A percentile compares a stretch with the other conserved stretches of the same genome.
phyloP scores from a whole-genome alignment of 805 yeast genomes.

The Priceomyces castillae region DNA sequence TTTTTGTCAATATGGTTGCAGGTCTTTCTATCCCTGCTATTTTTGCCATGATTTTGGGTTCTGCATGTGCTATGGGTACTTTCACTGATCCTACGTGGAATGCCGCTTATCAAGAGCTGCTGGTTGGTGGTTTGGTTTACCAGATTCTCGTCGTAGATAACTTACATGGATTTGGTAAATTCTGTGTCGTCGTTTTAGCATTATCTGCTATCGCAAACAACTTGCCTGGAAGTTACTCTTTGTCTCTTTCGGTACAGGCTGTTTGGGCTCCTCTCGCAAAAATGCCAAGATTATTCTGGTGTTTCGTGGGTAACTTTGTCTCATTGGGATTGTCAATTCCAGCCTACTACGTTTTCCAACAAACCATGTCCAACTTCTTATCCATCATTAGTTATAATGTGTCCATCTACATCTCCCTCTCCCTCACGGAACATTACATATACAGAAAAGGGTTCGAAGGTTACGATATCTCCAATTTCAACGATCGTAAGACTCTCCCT shows the following conservation, averaged over 20 bases:
- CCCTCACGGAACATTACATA: constrained; percentile 28
- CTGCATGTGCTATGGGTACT: constrained; percentile 31
- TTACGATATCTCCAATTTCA: constrained; percentile 25
- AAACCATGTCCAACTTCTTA: constrained; percentile 30
- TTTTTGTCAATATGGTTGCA: constrained; percentile 23
- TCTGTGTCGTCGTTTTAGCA: constrained; percentile 30
- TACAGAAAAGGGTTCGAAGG: constrained; percentile 25
- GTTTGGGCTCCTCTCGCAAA: constrained; percentile 29
- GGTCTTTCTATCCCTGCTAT: constrained; percentile 65
- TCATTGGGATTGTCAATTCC: constrained; percentile 34
- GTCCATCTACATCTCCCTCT: constrained; percentile 31
- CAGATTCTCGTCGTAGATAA: constrained; percentile 25
- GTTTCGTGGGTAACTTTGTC: constrained; percentile 28
- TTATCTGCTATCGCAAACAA: constrained; percentile 31
- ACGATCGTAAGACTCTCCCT: constrained; percentile 22
- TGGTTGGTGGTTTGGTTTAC: constrained; percentile 41
- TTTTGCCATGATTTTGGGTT: constrained; percentile 62
- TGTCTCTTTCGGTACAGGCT: constrained; percentile 29
- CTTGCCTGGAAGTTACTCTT: constrained; percentile 33
- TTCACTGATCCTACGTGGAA: constrained; percentile 39
- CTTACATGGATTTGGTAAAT: constrained; percentile 31
- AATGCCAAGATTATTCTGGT: constrained; percentile 35
- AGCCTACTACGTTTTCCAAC: constrained; percentile 31
- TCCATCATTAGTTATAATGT: constrained; percentile 32
- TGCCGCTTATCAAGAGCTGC: constrained; percentile 48